phyloP scores from a whole-genome alignment of 257 asterid genomes.

The Salvia miltiorrhiza region DNA sequence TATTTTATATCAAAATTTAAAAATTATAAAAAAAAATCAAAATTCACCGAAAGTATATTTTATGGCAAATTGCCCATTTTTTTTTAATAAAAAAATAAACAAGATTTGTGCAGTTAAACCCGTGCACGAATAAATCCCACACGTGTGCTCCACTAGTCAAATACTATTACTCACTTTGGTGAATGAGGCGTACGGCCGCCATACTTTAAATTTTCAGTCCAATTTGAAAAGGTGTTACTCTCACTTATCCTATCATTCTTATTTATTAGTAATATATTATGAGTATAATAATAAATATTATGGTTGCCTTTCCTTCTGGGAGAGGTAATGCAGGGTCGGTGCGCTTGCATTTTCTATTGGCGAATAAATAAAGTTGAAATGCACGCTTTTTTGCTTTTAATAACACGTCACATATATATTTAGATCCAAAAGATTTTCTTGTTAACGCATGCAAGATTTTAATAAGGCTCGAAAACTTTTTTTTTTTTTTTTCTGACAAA shows the following conservation, averaged over 20 bases:
- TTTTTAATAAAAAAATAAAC: neutral
- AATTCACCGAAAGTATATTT: too few species aligned
- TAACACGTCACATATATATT: too few species aligned
- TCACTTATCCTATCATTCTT: neutral
- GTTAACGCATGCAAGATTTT: neutral
- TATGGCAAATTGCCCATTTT: too few species aligned
- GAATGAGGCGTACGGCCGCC: constrained; percentile 21
- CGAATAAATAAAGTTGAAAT: neutral
- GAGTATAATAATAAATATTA: too few species aligned
- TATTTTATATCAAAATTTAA: too few species aligned
- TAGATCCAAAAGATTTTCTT: too few species aligned
- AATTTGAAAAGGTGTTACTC: constrained; percentile 15
- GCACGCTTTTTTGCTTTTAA: too few species aligned
- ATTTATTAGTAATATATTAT: neutral
- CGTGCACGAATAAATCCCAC: neutral
- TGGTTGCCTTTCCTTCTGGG: constrained; percentile 5
- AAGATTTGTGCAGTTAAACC: neutral
- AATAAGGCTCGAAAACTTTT: too few species aligned
- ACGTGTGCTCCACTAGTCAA: constrained; percentile 29
- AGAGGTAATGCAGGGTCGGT: constrained; percentile 12
- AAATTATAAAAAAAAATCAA: too few species aligned
- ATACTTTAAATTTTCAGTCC: neutral
- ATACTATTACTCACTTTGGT: constrained; percentile 25
- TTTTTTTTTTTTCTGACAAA: too few species aligned
- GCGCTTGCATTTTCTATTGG: constrained; percentile 1